Evolutionary conservation across 768 basidiomycete genomes (phyloP), one percentile per base, ranked within the genome.

Genomic region (Naematelia encephala): DNA sequence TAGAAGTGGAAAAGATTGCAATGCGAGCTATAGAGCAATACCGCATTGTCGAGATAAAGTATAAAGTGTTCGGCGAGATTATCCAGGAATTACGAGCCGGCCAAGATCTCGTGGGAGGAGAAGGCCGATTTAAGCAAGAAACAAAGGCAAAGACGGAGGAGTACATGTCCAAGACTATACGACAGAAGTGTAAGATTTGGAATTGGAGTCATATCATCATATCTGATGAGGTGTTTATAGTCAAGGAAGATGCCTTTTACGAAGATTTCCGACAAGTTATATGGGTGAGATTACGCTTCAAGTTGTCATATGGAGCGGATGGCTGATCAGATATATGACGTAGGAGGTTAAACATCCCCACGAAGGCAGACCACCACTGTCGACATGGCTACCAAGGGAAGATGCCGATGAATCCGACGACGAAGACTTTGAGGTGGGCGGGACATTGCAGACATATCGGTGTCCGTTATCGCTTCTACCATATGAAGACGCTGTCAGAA

Each of bases 351-450:
- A 68, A 28, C 61, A 68, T 54, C 39, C 56, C 26, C 50, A 55
- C 5, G 27, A 58, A 51, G 68, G 64, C 14, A 69, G 69, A 53
- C 72, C 70, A 25, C 67, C 69, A 1, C 62, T 74, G 50, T 71
- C 70, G 0, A 25, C 56, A 12, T 73, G 66, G 57, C 57, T 76
- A 28, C 63, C 63, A 8, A 62, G 48, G 42, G 71, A 64, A 10
- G 90, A 91, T 62, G 85, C 82, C 27, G 74, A 69, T 28, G 89
- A 87, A 54, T 89, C 89, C 57, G 86, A 86, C 52, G 92, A 93
- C 28, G 89, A 91, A 53, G 93, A 96, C 12, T 77, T 98, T 28
- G 87, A 91, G 77, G 80, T 94, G 51, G 93, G 93, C 53, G 91
- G 90, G 23, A 82, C 86, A 26, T 87, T 86, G 4, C 88, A 89